Percentiles rank a stretch among this genome's conserved stretches.
Conservation (phyloP, 1,284 basidiomycete genomes). For the Tranzscheliella williamsii region DNA sequence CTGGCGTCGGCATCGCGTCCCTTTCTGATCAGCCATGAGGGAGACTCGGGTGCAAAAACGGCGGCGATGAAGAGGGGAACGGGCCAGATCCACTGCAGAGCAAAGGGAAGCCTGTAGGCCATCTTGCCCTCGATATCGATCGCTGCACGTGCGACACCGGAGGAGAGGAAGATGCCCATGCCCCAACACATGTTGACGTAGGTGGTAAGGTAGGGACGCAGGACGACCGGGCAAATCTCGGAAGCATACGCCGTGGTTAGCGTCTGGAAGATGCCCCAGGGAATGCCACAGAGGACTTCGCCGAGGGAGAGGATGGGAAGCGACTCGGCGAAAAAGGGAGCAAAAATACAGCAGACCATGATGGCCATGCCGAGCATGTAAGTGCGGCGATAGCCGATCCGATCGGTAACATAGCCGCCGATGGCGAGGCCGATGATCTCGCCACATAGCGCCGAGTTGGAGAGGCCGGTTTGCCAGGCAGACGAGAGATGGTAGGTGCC, state of each 20-base stretch:
- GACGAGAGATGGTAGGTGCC: neutral
- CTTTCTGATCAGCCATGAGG: slow-evolving; percentile 65
- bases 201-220: slow-evolving; percentile 64
- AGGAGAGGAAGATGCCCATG: slow-evolving; percentile 61
- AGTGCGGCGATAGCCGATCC: slow-evolving; percentile 62
- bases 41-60: slow-evolving; percentile 60
- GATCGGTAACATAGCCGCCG: slow-evolving; percentile 62
- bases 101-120: slow-evolving; percentile 63
- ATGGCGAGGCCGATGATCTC: slow-evolving; percentile 62
- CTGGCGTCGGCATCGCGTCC: slow-evolving; percentile 64
- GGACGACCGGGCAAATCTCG: slow-evolving; percentile 64
- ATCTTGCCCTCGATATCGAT: slow-evolving; percentile 53
- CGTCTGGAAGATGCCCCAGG: slow-evolving; percentile 64
- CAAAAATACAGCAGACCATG: slow-evolving; percentile 60
- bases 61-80: slow-evolving; percentile 55
- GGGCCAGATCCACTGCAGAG: slow-evolving; percentile 63
- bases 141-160: slow-evolving; percentile 62
- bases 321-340: slow-evolving; percentile 62
- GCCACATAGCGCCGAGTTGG: slow-evolving; percentile 31
- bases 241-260: slow-evolving; percentile 64
- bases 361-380: slow-evolving; percentile 54
- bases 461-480: slow-evolving; percentile 63
- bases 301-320: slow-evolving; percentile 61
- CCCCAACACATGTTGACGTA: slow-evolving; percentile 66
- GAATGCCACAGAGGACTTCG: slow-evolving; percentile 62